Percentiles rank a stretch among this genome's conserved stretches.
phyloP scores from a whole-genome alignment of 1,284 basidiomycete genomes.

The Chalciporus sp. region DNA sequence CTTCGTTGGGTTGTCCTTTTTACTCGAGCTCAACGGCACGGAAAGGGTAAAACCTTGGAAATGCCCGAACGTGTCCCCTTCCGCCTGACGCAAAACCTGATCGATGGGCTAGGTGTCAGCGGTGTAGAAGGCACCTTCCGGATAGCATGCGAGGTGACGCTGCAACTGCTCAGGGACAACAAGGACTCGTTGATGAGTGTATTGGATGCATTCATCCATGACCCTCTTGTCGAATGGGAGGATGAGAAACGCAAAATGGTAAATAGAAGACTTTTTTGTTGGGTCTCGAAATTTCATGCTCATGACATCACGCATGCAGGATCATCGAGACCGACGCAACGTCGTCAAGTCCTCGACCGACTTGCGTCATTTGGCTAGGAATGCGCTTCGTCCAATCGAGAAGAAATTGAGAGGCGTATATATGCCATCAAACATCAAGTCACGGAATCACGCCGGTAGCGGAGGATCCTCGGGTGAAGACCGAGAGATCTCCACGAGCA shows the following conservation, averaged over 20 bases:
- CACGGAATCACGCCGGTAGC: slow-evolving; percentile 26
- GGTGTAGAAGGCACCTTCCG: slow-evolving; percentile 96
- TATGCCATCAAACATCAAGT: slow-evolving; percentile 52
- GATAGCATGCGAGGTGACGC: slow-evolving; percentile 89
- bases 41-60: slow-evolving; percentile 83
- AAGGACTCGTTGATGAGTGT: slow-evolving; percentile 96
- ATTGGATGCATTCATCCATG: slow-evolving; percentile 96
- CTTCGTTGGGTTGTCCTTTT: neutral
- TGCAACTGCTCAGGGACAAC: slow-evolving; percentile 88
- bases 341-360: slow-evolving; percentile 52
- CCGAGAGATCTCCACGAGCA: slow-evolving; percentile 77
- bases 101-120: slow-evolving; percentile 92
- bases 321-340: slow-evolving; percentile 41
- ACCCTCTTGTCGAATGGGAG: slow-evolving; percentile 97
- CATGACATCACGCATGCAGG: slow-evolving; percentile 20
- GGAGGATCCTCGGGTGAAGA: slow-evolving; percentile 34
- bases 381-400: slow-evolving; percentile 78
- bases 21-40: neutral
- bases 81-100: slow-evolving; percentile 92
- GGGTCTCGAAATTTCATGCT: neutral
- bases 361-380: slow-evolving; percentile 67
- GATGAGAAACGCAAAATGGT: slow-evolving; percentile 71
- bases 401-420: slow-evolving; percentile 83
- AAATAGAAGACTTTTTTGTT: slow-evolving; percentile 6
- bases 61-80: slow-evolving; percentile 95